Conservation (phyloP, 2,329 filamentous ascomycete species). For the Pseudogymnoascus sp. region DNA sequence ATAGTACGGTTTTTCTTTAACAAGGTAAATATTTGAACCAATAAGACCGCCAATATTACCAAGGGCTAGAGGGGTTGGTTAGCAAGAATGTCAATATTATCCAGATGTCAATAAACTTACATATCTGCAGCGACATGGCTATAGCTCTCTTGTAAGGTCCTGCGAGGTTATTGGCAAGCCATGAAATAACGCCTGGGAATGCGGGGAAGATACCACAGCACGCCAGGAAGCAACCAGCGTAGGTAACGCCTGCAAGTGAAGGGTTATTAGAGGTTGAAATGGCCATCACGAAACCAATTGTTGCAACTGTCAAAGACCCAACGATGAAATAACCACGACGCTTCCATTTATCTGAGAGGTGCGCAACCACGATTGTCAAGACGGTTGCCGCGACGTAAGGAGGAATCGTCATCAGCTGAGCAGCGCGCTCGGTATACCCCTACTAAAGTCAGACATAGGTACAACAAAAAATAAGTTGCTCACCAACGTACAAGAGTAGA, state of each 20-base stretch:
- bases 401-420: constrained; percentile 37
- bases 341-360: constrained; percentile 45
- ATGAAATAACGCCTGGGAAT: constrained; percentile 39
- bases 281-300: constrained; percentile 14
- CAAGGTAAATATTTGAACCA: constrained; percentile 15
- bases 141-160: constrained; percentile 48
- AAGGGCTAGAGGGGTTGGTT: too few species aligned
- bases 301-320: constrained; percentile 41
- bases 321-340: constrained; percentile 40
- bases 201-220: constrained; percentile 37
- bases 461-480: too few species aligned
- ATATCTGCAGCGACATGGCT: constrained; percentile 56
- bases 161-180: constrained; percentile 48
- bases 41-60: constrained; percentile 17
- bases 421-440: constrained; percentile 31
- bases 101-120: background rate
- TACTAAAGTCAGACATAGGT: too few species aligned
- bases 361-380: constrained; percentile 45
- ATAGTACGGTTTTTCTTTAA: constrained; percentile 9
- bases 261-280: constrained; percentile 7
- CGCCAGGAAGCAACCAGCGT: constrained; percentile 36
- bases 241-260: constrained; percentile 17
- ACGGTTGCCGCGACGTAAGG: constrained; percentile 58
- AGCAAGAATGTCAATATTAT: too few species aligned
- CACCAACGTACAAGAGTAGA: too few species aligned